Conservation (phyloP, 2,329 filamentous ascomycete genomes). For the Aspergillus fijiensis region DNA sequence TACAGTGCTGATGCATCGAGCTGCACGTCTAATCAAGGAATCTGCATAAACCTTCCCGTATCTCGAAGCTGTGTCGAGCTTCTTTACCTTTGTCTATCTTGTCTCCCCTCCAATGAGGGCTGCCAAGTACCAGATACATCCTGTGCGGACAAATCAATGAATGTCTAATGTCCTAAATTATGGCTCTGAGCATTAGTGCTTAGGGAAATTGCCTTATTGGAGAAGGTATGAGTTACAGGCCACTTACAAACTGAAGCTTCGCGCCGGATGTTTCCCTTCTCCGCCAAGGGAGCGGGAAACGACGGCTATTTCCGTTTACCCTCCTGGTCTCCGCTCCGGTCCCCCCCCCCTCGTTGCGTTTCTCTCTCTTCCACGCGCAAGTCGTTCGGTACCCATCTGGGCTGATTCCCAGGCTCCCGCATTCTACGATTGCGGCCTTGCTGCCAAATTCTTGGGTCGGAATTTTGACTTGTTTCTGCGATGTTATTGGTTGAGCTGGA, state of each 20-base stretch:
- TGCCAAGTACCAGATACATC: too few species aligned
- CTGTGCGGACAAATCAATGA: too few species aligned
- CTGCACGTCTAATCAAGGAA: too few species aligned
- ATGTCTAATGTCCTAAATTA: too few species aligned
- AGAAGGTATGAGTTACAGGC: too few species aligned
- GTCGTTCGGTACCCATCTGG: not conserved
- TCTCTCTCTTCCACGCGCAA: not conserved
- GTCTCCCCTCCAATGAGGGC: too few species aligned
- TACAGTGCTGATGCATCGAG: too few species aligned
- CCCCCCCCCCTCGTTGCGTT: not conserved
- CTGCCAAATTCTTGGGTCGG: not conserved
- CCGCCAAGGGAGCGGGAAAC: constrained; percentile 8
- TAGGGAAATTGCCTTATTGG: too few species aligned
- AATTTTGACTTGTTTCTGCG: not conserved
- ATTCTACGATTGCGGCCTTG: not conserved
- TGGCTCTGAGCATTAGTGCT: too few species aligned
- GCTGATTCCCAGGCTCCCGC: not conserved
- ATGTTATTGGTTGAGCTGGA: constrained; percentile 17
- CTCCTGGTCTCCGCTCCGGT: constrained; percentile 5
- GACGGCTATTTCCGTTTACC: constrained; percentile 20
- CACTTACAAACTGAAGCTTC: not conserved
- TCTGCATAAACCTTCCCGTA: too few species aligned
- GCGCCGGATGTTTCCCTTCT: constrained; percentile 11
- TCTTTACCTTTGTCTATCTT: too few species aligned
- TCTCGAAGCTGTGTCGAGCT: too few species aligned